phyloP scores from a whole-genome alignment of 495 filamentous ascomycete genomes.

The Parathielavia hyrcaniae region DNA sequence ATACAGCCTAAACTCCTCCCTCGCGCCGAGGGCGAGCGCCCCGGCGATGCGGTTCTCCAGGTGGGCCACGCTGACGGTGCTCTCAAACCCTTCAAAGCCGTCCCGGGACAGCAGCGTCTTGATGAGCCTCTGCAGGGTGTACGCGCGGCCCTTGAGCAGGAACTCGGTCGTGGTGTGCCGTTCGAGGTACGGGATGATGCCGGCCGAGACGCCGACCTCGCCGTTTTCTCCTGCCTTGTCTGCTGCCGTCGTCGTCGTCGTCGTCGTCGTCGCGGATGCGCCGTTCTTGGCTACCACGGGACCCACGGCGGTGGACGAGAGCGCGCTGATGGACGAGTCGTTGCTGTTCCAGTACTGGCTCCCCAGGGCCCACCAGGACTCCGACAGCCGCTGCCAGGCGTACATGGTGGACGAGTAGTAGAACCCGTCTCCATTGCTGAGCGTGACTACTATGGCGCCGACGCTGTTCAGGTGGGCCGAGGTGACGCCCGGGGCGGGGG shows the following conservation, averaged over 20 bases:
- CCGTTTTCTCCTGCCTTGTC: conserved; percentile 24
- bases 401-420: conserved; percentile 75
- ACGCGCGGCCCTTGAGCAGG: conserved; percentile 83
- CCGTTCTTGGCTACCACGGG: conserved; percentile 33
- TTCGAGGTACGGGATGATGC: conserved; percentile 87
- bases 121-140: conserved; percentile 80
- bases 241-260: neutral
- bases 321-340: conserved; percentile 69
- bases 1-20: conserved; percentile 86
- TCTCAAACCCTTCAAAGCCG: conserved; percentile 88
- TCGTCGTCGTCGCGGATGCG: neutral
- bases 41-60: conserved; percentile 92
- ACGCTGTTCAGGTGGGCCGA: conserved; percentile 84
- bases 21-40: conserved; percentile 73
- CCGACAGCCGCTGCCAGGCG: conserved; percentile 89
- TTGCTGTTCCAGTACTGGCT: conserved; percentile 99
- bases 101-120: conserved; percentile 77
- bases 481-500: conserved; percentile 70
- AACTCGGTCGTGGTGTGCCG: conserved; percentile 90
- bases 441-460: conserved; percentile 72
- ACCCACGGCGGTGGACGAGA: conserved; percentile 62
- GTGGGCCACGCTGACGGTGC: conserved; percentile 85
- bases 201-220: conserved; percentile 69
- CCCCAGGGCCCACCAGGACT: conserved; percentile 96
- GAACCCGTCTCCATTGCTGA: conserved; percentile 91